These are phyloP conservation scores for Ogataea henricii DNA, from an alignment of 805 yeast species.

Conservation along the genomic window DNA sequence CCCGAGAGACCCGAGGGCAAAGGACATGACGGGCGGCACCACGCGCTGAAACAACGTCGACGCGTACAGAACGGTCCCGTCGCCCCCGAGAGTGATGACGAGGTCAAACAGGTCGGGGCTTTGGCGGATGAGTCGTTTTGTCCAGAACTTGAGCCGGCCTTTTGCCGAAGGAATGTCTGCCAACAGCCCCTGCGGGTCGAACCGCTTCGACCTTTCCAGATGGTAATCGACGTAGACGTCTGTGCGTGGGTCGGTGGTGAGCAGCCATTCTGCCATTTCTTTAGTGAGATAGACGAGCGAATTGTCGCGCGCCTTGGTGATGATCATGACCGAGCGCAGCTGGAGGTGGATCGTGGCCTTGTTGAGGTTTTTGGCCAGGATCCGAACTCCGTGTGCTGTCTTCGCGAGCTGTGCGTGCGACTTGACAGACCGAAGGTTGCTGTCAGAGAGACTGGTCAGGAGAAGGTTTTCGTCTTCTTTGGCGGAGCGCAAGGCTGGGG, in stretches of 20 bases:
- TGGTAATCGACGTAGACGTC: slow-evolving; percentile 73
- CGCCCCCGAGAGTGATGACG: slow-evolving; percentile 91
- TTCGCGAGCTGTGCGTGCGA: slow-evolving; percentile 78
- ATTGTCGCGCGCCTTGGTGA: slow-evolving; percentile 88
- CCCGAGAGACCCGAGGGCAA: slow-evolving; percentile 89
- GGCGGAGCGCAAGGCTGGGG: slow-evolving; percentile 4
- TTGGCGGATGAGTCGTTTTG: slow-evolving; percentile 51
- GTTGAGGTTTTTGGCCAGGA: slow-evolving; percentile 68
- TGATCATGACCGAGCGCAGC: slow-evolving; percentile 71
- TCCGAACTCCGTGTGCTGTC: slow-evolving; percentile 78
- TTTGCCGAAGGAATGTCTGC: slow-evolving; percentile 48
- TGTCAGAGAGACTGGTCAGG: slow-evolving; percentile 29
- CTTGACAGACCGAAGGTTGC: slow-evolving; percentile 54
- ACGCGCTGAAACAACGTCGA: slow-evolving; percentile 80
- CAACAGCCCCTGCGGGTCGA: slow-evolving; percentile 56
- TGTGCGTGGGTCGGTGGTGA: slow-evolving; percentile 36
- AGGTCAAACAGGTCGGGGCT: slow-evolving; percentile 62
- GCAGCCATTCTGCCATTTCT: slow-evolving; percentile 77
- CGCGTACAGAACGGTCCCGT: slow-evolving; percentile 90
- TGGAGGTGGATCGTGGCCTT: slow-evolving; percentile 72
- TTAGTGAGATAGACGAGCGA: slow-evolving; percentile 74
- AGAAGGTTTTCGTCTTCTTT: slow-evolving; percentile 20
- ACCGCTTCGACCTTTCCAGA: slow-evolving; percentile 60
- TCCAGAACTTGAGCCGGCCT: slow-evolving; percentile 67
- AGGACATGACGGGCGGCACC: slow-evolving; percentile 91